Evolutionary conservation across 768 basidiomycete species (phyloP).

Genomic region (Leccinum subgranulosum): DNA sequence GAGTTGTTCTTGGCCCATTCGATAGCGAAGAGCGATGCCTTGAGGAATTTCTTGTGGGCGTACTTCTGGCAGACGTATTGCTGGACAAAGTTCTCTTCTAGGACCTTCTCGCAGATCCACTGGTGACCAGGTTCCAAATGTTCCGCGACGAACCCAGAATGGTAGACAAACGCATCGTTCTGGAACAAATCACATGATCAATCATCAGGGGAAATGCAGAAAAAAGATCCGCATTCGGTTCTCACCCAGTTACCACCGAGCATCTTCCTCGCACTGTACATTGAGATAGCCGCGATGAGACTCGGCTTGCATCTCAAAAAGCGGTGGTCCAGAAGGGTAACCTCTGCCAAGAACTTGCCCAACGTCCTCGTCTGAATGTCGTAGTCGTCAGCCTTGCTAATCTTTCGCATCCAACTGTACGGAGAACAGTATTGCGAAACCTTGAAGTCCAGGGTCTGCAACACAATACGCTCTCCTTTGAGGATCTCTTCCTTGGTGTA

Average conservation of each 20-base stretch:
- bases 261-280: constrained; percentile 96
- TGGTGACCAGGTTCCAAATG: constrained; percentile 80
- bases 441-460: constrained; percentile 93
- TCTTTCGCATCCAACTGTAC: constrained; percentile 98
- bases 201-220: not conserved
- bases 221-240: constrained; percentile 21
- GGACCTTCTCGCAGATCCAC: constrained; percentile 79
- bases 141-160: constrained; percentile 88
- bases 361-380: constrained; percentile 96
- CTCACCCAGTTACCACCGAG: constrained; percentile 95
- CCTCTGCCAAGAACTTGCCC: constrained; percentile 96
- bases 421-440: constrained; percentile 98
- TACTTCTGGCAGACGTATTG: constrained; percentile 96
- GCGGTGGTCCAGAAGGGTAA: constrained; percentile 87
- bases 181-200: constrained; percentile 43
- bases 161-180: constrained; percentile 89
- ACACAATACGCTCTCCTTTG: constrained; percentile 95
- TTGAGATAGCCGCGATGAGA: constrained; percentile 91
- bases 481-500: constrained; percentile 95
- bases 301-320: constrained; percentile 94
- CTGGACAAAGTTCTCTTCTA: constrained; percentile 73
- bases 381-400: constrained; percentile 98
- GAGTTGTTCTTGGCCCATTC: constrained; percentile 64
- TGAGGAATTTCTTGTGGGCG: constrained; percentile 95
- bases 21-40: constrained; percentile 77